These are phyloP conservation scores for Suillus plorans DNA, from an alignment of 768 basidiomycete species.

Conservation along the genomic window DNA sequence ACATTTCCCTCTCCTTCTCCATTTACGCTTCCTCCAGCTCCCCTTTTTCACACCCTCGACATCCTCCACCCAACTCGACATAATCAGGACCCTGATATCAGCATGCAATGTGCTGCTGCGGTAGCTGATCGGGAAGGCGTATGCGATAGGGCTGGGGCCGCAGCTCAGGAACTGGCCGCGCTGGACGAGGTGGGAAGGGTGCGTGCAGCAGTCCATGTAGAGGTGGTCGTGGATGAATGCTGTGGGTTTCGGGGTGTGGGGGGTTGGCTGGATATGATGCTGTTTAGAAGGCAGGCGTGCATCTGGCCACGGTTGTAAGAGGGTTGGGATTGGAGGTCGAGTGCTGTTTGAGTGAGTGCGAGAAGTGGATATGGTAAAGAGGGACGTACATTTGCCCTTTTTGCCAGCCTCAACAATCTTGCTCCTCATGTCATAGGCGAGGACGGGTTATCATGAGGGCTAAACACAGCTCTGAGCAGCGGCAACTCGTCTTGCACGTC, in stretches of 20 bases:
- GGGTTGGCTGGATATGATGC: slow-evolving; percentile 28
- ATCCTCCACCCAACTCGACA: slow-evolving; percentile 46
- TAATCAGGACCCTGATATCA: slow-evolving; percentile 46
- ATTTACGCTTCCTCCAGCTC: slow-evolving; percentile 42
- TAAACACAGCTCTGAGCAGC: slow-evolving; percentile 45
- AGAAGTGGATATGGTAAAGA: not conserved
- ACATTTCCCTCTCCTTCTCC: slow-evolving; percentile 54
- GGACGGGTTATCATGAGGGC: slow-evolving; percentile 43
- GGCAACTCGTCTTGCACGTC: slow-evolving; percentile 43
- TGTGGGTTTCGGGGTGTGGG: slow-evolving; percentile 9
- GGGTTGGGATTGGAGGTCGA: not conserved
- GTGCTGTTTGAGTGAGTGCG: not conserved
- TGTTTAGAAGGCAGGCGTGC: slow-evolving; percentile 38
- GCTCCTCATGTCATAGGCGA: slow-evolving; percentile 33
- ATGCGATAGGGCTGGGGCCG: slow-evolving; percentile 42
- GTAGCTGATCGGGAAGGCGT: slow-evolving; percentile 39
- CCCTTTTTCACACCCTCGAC: slow-evolving; percentile 47
- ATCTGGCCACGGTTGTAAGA: slow-evolving; percentile 31
- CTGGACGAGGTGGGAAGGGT: slow-evolving; percentile 36
- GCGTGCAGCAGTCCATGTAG: slow-evolving; percentile 43
- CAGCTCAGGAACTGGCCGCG: slow-evolving; percentile 50
- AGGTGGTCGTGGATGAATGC: slow-evolving; percentile 31
- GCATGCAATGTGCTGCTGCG: slow-evolving; percentile 47
- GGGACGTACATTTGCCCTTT: not conserved
- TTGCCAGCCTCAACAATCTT: slow-evolving; percentile 32